A percentile compares a stretch with the other conserved stretches of the same genome.
phyloP scores from a whole-genome alignment of 352 stramenopile genomes.

The Phytophthora agathidicida region DNA sequence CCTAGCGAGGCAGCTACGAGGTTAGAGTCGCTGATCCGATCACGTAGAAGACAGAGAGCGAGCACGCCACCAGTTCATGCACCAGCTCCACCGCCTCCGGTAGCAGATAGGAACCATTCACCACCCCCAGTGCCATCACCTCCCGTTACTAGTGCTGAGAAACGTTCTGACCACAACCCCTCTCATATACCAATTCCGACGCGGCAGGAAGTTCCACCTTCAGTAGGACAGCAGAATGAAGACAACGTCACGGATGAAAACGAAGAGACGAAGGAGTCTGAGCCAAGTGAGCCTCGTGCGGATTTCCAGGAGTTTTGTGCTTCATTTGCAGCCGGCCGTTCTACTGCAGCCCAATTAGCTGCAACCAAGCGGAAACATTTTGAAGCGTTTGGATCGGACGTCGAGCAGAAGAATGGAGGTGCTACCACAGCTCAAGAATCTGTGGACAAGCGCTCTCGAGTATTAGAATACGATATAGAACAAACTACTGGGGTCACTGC shows the following conservation, averaged over 20 bases:
- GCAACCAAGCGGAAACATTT: constrained; percentile 31
- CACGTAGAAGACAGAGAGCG: constrained; percentile 19
- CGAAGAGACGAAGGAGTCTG: constrained; percentile 20
- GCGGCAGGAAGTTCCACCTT: background rate
- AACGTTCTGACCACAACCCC: background rate
- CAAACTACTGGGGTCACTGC: background rate
- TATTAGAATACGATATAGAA: background rate
- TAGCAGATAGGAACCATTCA: background rate
- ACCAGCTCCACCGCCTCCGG: background rate
- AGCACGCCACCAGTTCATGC: background rate
- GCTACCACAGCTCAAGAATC: background rate
- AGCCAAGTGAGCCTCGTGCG: constrained; percentile 4
- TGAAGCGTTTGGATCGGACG: constrained; percentile 32
- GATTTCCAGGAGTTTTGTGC: constrained; percentile 42
- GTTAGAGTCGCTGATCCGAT: constrained; percentile 31
- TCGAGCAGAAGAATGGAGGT: constrained; percentile 1
- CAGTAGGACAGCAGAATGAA: constrained; percentile 5
- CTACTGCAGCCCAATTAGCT: constrained; percentile 23
- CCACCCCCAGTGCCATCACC: background rate
- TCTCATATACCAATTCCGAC: background rate
- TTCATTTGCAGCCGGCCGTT: constrained; percentile 36
- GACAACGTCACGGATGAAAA: constrained; percentile 3
- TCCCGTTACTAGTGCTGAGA: background rate
- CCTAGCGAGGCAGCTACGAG: constrained; percentile 17
- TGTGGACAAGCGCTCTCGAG: constrained; percentile 11